phyloP scores from a whole-genome alignment of 2,329 filamentous ascomycete genomes.

The Juglanconis juglandina region DNA sequence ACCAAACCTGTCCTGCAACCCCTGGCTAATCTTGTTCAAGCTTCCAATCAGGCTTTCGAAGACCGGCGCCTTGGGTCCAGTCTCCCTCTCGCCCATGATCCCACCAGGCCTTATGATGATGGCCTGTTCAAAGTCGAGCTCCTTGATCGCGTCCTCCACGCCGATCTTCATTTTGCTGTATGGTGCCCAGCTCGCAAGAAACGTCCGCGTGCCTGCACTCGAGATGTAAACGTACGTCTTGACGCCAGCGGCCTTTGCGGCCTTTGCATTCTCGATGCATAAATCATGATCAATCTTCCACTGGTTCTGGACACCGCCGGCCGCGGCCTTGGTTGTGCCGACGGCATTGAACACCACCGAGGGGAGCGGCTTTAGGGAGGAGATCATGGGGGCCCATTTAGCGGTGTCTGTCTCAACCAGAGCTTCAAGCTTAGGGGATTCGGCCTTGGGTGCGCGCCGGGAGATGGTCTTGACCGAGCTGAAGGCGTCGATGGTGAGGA shows the following conservation, averaged over 20 bases:
- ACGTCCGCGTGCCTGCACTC: constrained; percentile 44
- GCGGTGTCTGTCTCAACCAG: constrained; percentile 64
- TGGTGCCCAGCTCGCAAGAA: constrained; percentile 41
- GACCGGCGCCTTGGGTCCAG: constrained; percentile 48
- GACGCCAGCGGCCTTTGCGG: constrained; percentile 69
- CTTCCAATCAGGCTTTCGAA: constrained; percentile 53
- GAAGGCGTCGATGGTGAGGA: constrained; percentile 52
- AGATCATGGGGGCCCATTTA: constrained; percentile 64
- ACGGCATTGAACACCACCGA: constrained; percentile 71
- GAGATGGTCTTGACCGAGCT: constrained; percentile 60
- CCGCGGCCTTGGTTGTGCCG: constrained; percentile 72
- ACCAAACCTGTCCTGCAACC: constrained; percentile 57
- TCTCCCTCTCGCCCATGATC: constrained; percentile 68
- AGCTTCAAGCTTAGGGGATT: constrained; percentile 60
- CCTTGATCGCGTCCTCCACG: constrained; percentile 73
- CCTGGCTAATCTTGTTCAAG: constrained; percentile 51
- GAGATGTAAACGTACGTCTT: constrained; percentile 78
- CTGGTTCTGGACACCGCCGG: constrained; percentile 75
- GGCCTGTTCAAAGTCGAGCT: constrained; percentile 70
- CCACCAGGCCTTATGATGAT: constrained; percentile 72
- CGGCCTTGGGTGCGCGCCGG: constrained; percentile 58
- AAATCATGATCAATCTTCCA: constrained; percentile 86
- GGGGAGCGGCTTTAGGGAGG: constrained; percentile 52
- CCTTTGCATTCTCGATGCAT: constrained; percentile 73
- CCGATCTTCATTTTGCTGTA: constrained; percentile 77